These are phyloP conservation scores for Protomyces pachydermus DNA, from an alignment of 1,139 yeast species.

Conservation along the genomic window DNA sequence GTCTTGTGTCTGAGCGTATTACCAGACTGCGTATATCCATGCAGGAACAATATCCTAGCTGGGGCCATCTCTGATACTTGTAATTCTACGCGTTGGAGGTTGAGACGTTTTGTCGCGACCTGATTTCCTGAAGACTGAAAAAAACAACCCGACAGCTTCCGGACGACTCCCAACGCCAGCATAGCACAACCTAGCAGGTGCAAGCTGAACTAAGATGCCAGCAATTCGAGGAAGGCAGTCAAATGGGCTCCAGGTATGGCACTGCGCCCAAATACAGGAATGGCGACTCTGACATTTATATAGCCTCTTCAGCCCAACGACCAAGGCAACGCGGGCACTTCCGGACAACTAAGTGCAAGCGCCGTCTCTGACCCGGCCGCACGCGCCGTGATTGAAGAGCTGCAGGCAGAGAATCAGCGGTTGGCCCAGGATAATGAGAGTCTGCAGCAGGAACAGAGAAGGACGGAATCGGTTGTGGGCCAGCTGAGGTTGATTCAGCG, in stretches of 20 bases:
- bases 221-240: neutral
- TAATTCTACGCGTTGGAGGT: too few species aligned
- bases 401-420: neutral
- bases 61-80: neutral
- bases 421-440: neutral
- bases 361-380: too few species aligned
- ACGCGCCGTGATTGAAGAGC: neutral
- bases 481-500: neutral
- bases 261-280: neutral
- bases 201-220: neutral
- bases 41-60: slow-evolving; percentile 16
- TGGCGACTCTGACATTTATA: too few species aligned
- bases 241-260: neutral
- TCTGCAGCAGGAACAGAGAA: neutral
- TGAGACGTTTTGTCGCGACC: too few species aligned
- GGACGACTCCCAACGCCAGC: too few species aligned
- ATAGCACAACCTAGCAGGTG: too few species aligned
- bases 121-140: too few species aligned
- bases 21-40: slow-evolving; percentile 27
- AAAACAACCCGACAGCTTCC: too few species aligned
- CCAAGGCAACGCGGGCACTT: neutral
- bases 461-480: neutral
- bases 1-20: slow-evolving; percentile 25
- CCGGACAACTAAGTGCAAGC: neutral
- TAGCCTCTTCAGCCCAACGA: too few species aligned